Percentiles rank a stretch among this genome's conserved stretches.
Conservation (phyloP, 352 stramenopile genomes). For the Pythium aphanidermatum region DNA sequence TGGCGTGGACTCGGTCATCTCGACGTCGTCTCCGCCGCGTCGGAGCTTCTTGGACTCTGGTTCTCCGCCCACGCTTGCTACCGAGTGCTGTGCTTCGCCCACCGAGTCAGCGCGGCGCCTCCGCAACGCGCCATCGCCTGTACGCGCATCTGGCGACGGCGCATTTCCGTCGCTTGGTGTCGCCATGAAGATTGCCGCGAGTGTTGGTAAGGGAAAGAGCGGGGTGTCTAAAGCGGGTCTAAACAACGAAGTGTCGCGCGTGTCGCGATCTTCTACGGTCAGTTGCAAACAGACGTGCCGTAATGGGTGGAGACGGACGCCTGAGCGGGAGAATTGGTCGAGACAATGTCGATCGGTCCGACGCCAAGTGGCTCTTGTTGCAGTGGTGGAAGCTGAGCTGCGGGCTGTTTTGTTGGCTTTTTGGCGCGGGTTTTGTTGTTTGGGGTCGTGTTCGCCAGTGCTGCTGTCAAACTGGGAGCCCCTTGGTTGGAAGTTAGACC, state of each 20-base stretch:
- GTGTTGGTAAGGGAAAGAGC: too few species aligned
- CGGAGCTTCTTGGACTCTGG: constrained; percentile 13
- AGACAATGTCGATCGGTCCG: too few species aligned
- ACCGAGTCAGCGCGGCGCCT: constrained; percentile 4
- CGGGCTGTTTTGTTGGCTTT: constrained; percentile 5
- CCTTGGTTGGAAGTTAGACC: neutral
- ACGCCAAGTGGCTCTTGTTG: too few species aligned
- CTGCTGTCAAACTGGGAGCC: constrained; percentile 3
- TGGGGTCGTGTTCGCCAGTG: neutral
- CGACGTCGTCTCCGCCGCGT: constrained; percentile 10
- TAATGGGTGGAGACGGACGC: too few species aligned
- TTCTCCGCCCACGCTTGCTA: neutral
- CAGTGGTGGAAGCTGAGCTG: too few species aligned
- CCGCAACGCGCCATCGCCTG: constrained; percentile 6
- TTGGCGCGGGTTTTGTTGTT: constrained; percentile 16
- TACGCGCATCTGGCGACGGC: neutral
- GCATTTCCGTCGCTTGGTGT: neutral
- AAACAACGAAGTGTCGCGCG: too few species aligned
- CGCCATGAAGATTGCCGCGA: neutral
- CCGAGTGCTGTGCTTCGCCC: neutral
- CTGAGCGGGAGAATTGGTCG: too few species aligned
- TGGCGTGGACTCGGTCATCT: neutral
- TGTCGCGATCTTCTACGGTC: too few species aligned
- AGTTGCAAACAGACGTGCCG: too few species aligned
- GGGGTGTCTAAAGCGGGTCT: too few species aligned